Percentiles rank a stretch among this genome's conserved stretches.
phyloP scores from a whole-genome alignment of 768 basidiomycete species.

The Cystobasidium onofrii region DNA sequence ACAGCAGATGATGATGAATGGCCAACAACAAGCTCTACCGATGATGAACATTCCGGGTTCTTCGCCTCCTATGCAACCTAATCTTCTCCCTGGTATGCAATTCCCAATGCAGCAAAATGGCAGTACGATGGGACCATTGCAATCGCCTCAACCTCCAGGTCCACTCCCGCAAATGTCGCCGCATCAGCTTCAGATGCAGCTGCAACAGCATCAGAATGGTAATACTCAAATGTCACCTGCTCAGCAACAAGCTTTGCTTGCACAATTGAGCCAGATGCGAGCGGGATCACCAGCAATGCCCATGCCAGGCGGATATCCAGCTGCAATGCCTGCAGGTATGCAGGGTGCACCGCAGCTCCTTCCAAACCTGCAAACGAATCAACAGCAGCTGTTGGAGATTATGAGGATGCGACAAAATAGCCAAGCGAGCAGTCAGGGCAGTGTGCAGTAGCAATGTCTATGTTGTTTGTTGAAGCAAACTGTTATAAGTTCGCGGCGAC shows the following conservation, averaged over 20 bases:
- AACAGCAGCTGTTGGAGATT: slow-evolving; percentile 9
- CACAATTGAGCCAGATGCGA: neutral
- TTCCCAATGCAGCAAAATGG: slow-evolving; percentile 10
- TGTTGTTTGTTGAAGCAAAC: neutral
- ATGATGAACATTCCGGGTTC: neutral
- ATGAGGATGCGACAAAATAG: slow-evolving; percentile 25
- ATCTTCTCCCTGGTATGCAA: neutral
- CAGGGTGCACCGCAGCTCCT: slow-evolving; percentile 14
- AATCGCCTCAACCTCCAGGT: slow-evolving; percentile 40
- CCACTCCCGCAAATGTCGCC: slow-evolving; percentile 40
- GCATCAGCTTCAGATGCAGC: slow-evolving; percentile 40
- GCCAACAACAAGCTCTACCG: neutral
- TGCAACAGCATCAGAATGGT: slow-evolving; percentile 2
- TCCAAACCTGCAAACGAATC: neutral
- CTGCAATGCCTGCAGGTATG: slow-evolving; percentile 8
- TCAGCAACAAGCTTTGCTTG: slow-evolving; percentile 23
- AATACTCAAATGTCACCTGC: slow-evolving; percentile 16
- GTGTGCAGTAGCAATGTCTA: slow-evolving; percentile 4
- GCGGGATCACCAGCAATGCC: slow-evolving; percentile 10
- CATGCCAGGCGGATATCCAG: slow-evolving; percentile 13
- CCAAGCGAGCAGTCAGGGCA: slow-evolving; percentile 25
- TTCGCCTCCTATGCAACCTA: slow-evolving; percentile 8
- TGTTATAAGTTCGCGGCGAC: too few species aligned
- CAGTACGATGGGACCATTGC: neutral
- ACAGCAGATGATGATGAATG: neutral